These are phyloP conservation scores for Brasilioporus rufonigricans DNA, from an alignment of 768 basidiomycete genomes.

Conservation along the genomic window DNA sequence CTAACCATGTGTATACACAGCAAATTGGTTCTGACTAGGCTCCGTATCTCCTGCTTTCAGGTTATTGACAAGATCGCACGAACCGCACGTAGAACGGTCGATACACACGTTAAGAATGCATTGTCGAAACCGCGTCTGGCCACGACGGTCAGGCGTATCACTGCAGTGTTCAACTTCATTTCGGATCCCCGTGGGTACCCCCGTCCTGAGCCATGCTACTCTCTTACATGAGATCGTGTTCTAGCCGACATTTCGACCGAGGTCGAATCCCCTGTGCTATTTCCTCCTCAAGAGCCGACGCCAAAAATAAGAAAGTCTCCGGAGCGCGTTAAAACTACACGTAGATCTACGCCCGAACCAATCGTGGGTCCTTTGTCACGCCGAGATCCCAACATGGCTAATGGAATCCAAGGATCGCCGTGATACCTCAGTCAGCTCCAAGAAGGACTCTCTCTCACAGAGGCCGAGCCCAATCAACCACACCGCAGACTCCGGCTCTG, in stretches of 20 bases:
- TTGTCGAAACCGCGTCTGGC: constrained; percentile 67
- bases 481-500: constrained; percentile 22
- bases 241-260: constrained; percentile 53
- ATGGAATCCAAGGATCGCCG: constrained; percentile 17
- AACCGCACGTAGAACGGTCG: constrained; percentile 62
- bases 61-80: constrained; percentile 68
- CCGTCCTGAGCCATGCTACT: constrained; percentile 3
- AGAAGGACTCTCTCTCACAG: constrained; percentile 3
- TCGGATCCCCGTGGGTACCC: constrained; percentile 59
- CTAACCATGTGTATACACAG: constrained; percentile 4
- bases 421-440: constrained; percentile 1
- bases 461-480: constrained; percentile 11
- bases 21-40: constrained; percentile 3
- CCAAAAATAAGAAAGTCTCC: constrained; percentile 12
- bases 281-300: constrained; percentile 16
- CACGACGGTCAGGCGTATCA: constrained; percentile 66
- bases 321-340: constrained; percentile 7
- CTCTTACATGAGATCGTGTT: constrained; percentile 14
- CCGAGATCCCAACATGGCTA: constrained; percentile 4
- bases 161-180: constrained; percentile 67
- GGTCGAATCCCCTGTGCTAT: constrained; percentile 45
- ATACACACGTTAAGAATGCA: constrained; percentile 71
- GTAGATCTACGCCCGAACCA: constrained; percentile 5
- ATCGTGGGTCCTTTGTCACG: constrained; percentile 19
- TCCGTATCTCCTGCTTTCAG: constrained; percentile 34